A percentile compares a stretch with the other conserved stretches of the same genome.
phyloP scores from a whole-genome alignment of 2,329 filamentous ascomycete genomes.

The Sarocladium oryzae region DNA sequence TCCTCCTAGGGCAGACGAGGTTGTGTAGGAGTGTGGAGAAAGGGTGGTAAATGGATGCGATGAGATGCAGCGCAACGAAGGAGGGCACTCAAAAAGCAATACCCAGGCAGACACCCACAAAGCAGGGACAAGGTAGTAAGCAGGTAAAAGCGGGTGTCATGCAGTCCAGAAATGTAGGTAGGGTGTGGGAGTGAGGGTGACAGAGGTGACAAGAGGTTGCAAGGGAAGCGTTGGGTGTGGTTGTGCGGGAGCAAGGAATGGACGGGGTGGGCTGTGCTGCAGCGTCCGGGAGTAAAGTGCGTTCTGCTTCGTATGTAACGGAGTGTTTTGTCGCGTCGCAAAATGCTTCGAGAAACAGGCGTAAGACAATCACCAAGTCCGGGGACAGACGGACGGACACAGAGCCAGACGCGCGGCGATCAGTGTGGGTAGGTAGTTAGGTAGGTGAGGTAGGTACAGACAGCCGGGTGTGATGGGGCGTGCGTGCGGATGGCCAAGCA shows the following conservation, averaged over 20 bases:
- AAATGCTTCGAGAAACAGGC: constrained; percentile 3
- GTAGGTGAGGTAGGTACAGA: not conserved
- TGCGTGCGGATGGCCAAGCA: not conserved
- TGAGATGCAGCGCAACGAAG: constrained; percentile 1
- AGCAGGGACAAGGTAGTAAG: not conserved
- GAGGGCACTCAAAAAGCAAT: constrained; percentile 7
- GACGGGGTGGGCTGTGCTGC: constrained; percentile 3
- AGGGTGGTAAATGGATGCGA: constrained; percentile 8
- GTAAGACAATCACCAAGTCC: not conserved
- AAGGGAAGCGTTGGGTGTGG: not conserved
- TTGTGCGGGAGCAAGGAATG: constrained; percentile 8
- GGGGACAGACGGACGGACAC: not conserved
- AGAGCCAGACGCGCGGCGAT: constrained; percentile 7
- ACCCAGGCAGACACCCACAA: not conserved
- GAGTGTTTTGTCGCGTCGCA: constrained; percentile 5
- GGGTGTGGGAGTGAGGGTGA: constrained; percentile 4
- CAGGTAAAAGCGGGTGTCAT: constrained; percentile 1
- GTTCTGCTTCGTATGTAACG: not conserved
- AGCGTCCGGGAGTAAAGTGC: not conserved
- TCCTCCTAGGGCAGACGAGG: constrained; percentile 6
- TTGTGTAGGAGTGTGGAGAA: constrained; percentile 7
- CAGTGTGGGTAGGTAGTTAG: not conserved
- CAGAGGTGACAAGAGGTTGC: not conserved
- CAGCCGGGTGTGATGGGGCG: not conserved
- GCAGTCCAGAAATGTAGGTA: not conserved